A percentile compares a stretch with the other conserved stretches of the same genome.
Conservation (phyloP, 208 protist genomes). For the Acanthamoeba castellanii region DNA sequence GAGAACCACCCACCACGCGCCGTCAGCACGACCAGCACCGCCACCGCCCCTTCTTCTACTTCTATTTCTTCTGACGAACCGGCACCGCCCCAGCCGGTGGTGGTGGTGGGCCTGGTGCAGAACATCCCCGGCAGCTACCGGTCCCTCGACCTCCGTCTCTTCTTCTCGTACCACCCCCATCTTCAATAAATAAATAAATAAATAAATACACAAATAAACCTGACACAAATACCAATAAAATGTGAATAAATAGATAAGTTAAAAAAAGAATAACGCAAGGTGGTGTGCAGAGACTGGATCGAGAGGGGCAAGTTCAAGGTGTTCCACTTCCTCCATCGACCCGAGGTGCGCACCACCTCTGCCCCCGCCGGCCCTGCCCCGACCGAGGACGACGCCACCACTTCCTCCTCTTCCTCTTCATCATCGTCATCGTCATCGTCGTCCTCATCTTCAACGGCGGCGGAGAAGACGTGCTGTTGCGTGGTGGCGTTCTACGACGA, state of each 20-base stretch:
- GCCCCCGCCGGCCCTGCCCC: background rate
- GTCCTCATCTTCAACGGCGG: background rate
- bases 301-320: conserved; percentile 9
- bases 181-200: background rate
- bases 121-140: background rate
- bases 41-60: background rate
- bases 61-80: background rate
- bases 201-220: background rate
- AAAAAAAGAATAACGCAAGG: background rate
- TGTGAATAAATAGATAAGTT: background rate
- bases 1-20: background rate
- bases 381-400: background rate
- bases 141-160: conserved; percentile 29
- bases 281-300: background rate
- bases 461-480: conserved; percentile 23
- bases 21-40: background rate
- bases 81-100: background rate
- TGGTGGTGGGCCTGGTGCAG: conserved; percentile 2
- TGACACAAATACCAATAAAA: background rate
- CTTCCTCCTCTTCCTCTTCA: background rate
- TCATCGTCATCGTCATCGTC: conserved; percentile 4
- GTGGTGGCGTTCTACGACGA: conserved; percentile 18
- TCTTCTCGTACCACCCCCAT: background rate
- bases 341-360: background rate
- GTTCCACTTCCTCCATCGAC: conserved; percentile 45